These are phyloP conservation scores for Knufia fluminis DNA, from an alignment of 2,329 filamentous ascomycete species.

Conservation along the genomic window DNA sequence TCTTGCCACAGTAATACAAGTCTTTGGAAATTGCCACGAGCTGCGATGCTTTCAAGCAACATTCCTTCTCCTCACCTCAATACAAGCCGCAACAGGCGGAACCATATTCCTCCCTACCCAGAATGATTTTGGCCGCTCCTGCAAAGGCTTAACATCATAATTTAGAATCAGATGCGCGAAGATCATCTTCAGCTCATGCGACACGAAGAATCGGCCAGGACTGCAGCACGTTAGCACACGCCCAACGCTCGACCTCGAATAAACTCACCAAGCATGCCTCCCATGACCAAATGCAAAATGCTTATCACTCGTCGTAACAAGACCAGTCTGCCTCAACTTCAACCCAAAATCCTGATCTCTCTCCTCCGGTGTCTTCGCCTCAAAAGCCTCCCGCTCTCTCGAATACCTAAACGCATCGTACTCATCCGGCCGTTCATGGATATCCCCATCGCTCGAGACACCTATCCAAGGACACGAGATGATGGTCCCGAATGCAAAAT, in stretches of 20 bases:
- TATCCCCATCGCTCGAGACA: conserved; percentile 39
- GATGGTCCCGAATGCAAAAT: conserved; percentile 36
- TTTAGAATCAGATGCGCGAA: conserved; percentile 23
- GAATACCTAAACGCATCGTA: conserved; percentile 39
- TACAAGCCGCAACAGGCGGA: background rate
- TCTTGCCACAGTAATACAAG: too few species aligned
- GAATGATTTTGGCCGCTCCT: background rate
- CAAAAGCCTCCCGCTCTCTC: background rate
- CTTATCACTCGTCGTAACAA: conserved; percentile 26
- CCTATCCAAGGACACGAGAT: conserved; percentile 38
- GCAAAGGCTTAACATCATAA: conserved; percentile 20
- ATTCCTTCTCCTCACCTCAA: conserved; percentile 1
- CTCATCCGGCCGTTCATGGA: conserved; percentile 34
- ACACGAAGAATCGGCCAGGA: conserved; percentile 29
- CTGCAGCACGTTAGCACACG: conserved; percentile 10
- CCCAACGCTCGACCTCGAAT: background rate
- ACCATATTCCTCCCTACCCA: conserved; percentile 4
- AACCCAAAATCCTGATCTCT: background rate
- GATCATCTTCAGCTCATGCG: conserved; percentile 26
- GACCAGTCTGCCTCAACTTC: conserved; percentile 1
- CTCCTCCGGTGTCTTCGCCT: background rate
- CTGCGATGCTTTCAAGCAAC: background rate
- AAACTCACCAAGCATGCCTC: conserved; percentile 22
- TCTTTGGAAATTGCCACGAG: too few species aligned
- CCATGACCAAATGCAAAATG: conserved; percentile 32